Conservation (phyloP, 2,329 filamentous ascomycete species). For the Cercospora zeina region DNA sequence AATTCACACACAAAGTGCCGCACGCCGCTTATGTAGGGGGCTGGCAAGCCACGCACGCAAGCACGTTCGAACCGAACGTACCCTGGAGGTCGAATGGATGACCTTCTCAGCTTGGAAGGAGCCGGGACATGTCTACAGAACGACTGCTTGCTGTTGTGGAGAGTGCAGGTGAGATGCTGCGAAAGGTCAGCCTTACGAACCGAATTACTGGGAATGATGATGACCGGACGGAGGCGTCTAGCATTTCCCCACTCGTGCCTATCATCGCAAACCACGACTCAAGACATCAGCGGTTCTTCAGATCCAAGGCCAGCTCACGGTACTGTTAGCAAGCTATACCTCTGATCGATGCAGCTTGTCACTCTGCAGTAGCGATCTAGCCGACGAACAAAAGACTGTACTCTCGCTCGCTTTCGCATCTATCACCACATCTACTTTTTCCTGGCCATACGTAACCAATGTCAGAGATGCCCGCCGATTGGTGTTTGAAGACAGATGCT, state of each 20-base stretch:
- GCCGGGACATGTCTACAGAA: background rate
- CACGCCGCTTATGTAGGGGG: slow-evolving; percentile 15
- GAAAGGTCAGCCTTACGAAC: background rate
- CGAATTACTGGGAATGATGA: background rate
- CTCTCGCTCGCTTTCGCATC: background rate
- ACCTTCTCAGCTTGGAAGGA: background rate
- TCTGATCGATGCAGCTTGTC: background rate
- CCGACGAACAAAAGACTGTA: no score
- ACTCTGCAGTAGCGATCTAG: background rate
- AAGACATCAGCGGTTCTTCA: background rate
- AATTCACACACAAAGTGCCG: slow-evolving; percentile 1
- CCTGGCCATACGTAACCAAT: background rate
- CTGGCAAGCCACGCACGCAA: background rate
- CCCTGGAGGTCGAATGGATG: background rate
- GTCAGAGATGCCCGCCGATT: no score
- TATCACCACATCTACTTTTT: background rate
- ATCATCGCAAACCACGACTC: background rate
- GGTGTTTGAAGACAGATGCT: no score
- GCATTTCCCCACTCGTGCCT: background rate
- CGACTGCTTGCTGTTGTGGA: background rate
- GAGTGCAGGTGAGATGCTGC: background rate
- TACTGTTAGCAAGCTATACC: background rate
- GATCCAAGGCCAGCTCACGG: background rate
- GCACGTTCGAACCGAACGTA: slow-evolving; percentile 1
- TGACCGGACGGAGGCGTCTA: background rate